phyloP scores from a whole-genome alignment of 108 stramenopile genomes.

The Fragilariopsis cylindrus region DNA sequence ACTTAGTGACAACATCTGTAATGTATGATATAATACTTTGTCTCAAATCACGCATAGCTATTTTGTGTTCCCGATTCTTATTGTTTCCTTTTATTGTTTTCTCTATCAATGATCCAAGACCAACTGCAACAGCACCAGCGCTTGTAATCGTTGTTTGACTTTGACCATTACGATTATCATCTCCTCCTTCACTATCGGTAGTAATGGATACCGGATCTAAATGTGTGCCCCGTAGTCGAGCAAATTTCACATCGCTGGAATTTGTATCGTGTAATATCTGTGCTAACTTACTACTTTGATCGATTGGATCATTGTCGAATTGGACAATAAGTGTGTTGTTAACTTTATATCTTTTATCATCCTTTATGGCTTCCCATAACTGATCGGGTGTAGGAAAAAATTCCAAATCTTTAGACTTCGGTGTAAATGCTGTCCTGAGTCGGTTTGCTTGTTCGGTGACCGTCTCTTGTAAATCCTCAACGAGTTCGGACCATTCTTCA shows the following conservation, averaged over 20 bases:
- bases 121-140: background rate
- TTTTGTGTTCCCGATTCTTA: conserved; percentile 16
- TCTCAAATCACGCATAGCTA: conserved; percentile 35
- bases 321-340: conserved; percentile 77
- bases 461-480: conserved; percentile 46
- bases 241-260: conserved; percentile 67
- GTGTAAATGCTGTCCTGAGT: conserved; percentile 60
- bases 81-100: conserved; percentile 28
- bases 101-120: conserved; percentile 5
- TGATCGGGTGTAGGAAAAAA: conserved; percentile 76
- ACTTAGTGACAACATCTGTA: conserved; percentile 44
- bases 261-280: conserved; percentile 38
- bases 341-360: conserved; percentile 44
- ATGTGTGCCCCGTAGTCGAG: conserved; percentile 75
- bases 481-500: conserved; percentile 66
- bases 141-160: no score
- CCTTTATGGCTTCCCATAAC: conserved; percentile 64
- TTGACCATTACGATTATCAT: background rate
- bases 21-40: conserved; percentile 36
- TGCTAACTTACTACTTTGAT: conserved; percentile 78
- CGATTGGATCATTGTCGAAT: conserved; percentile 78
- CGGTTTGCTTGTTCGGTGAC: conserved; percentile 44
- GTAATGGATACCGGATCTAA: conserved; percentile 67
- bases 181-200: conserved; percentile 13
- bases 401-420: conserved; percentile 63